Evolutionary conservation across 495 filamentous ascomycete genomes (phyloP).

Genomic region (Aspergillus conjunctus): DNA sequence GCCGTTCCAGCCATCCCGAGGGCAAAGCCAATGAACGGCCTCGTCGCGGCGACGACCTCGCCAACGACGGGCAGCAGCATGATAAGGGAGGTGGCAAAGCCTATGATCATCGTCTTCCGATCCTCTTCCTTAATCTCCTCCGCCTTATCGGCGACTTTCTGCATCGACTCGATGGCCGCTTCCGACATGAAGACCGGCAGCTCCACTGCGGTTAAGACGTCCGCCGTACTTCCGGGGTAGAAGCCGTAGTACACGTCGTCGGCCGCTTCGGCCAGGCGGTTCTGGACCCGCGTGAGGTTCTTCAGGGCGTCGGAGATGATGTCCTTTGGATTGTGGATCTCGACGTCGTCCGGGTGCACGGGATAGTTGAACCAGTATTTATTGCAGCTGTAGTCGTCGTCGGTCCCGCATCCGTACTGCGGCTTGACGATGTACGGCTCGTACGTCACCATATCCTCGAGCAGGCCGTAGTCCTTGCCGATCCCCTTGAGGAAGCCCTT

Average conservation of each 20-base stretch:
- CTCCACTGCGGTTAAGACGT: neutral
- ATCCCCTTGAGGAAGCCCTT: neutral
- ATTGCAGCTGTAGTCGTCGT: neutral
- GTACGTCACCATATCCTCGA: neutral
- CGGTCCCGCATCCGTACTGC: neutral
- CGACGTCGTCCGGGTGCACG: neutral
- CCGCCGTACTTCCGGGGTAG: neutral
- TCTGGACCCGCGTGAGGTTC: neutral
- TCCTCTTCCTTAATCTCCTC: neutral
- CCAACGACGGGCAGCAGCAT: too few species aligned
- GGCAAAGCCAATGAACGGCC: too few species aligned
- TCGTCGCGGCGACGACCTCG: too few species aligned
- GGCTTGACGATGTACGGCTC: neutral
- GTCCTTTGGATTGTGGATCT: neutral
- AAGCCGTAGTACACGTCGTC: neutral
- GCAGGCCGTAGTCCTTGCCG: too few species aligned
- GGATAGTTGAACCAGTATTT: neutral
- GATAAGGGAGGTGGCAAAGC: too few species aligned
- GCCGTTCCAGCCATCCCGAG: too few species aligned
- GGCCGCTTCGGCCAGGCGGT: too few species aligned
- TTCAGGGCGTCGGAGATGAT: neutral
- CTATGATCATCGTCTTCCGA: neutral
- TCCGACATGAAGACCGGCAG: neutral
- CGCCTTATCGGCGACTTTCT: neutral
- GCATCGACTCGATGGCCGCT: neutral